Base-by-base conservation (phyloP, 1,139 yeast species). In the Candida sojae region DNA sequence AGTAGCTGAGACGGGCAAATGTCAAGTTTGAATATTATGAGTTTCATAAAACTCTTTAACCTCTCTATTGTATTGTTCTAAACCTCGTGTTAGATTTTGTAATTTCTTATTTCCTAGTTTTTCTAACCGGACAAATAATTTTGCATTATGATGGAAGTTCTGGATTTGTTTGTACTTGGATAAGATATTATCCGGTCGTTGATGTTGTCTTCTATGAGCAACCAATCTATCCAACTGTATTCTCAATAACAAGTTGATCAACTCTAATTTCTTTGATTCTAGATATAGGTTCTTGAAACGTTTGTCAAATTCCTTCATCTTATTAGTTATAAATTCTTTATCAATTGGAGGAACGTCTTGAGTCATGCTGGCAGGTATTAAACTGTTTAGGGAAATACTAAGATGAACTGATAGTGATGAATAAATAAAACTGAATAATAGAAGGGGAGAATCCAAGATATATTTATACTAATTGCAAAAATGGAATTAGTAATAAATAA, bases 301-400 rank as follows among this genome's bases (percentile, higher is more conserved):
- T 39, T 39, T 39, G 10, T 39, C 42, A 39, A 39, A 39, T 23
- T 39, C 42, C 23, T 39, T 39, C 42, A 39, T 29, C 33, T 39
- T 39, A 3, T 5, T 6, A 21, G 42, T 35, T 21, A 39, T 39
- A n/a, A 29, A 13, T 12, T 28, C 33, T 39, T 17, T 12, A 30
- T 39, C 34, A n/a, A 21, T 9, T 13, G 35, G 11, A 8, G 42
- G 42, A 21, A 21, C 11, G 21, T 38, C 29, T 23, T 36, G 39
- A 36, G 39, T 36, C 39, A 36, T 34, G 23, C 13, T 35, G 25
- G 37, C 5, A 11, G 4, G 3, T 3, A 25, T 26, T 6, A 26
- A 26, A 26, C 29, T 6, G 9, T 26, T 6, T 6, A 6, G 2
- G 9, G 29, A 8, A 26, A 8, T 26, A n/a, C n/a, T n/a, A 26